A percentile compares a stretch with the other conserved stretches of the same genome.
phyloP scores from a whole-genome alignment of 169 alveolate genomes.

The Neospora caninum region DNA sequence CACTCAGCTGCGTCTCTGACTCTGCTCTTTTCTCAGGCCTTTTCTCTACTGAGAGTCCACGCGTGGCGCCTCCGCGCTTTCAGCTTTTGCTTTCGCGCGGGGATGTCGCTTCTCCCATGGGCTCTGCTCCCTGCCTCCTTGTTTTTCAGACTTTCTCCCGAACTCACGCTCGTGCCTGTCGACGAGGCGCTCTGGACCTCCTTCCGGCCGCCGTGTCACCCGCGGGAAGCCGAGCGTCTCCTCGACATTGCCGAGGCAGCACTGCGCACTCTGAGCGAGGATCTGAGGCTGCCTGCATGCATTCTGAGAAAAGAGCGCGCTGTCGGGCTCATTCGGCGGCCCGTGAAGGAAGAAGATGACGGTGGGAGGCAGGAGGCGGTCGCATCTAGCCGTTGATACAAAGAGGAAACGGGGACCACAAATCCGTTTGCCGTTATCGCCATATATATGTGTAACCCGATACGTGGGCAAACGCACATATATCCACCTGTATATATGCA shows the following conservation, averaged over 20 bases:
- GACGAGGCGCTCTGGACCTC: conserved; percentile 29
- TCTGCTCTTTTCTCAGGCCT: too few species aligned
- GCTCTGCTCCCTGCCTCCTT: too few species aligned
- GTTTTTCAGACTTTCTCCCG: not conserved
- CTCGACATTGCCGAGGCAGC: conserved; percentile 36
- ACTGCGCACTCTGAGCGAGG: not conserved
- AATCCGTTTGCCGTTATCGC: too few species aligned
- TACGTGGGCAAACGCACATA: not conserved
- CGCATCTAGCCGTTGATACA: not conserved
- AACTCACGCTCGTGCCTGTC: conserved; percentile 38
- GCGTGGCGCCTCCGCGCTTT: too few species aligned
- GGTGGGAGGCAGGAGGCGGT: not conserved
- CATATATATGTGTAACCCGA: not conserved
- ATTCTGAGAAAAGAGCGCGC: conserved; percentile 40
- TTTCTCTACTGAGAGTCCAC: too few species aligned
- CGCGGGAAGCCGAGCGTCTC: not conserved
- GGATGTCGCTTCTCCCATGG: too few species aligned
- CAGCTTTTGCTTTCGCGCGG: too few species aligned
- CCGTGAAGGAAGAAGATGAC: not conserved
- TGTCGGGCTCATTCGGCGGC: conserved; percentile 36
- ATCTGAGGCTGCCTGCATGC: not conserved
- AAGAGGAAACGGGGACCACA: not conserved
- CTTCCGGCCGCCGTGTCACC: not conserved
- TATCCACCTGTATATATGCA: not conserved
- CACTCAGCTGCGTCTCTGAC: too few species aligned